Evolutionary conservation across 495 filamentous ascomycete genomes (phyloP).

Genomic region (Hyaloscypha variabilis): DNA sequence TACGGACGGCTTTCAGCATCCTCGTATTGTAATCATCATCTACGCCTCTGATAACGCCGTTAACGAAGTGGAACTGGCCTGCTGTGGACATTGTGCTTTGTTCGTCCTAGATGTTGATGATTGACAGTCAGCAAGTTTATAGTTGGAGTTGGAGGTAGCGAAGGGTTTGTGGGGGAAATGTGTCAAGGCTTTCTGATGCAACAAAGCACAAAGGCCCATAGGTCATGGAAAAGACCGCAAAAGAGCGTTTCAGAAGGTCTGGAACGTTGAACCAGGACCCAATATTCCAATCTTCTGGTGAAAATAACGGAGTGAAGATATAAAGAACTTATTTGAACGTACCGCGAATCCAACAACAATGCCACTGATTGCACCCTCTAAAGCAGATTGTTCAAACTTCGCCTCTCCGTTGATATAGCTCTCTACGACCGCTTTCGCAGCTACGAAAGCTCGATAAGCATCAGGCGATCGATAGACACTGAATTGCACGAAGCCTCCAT

Average conservation of each 20-base stretch:
- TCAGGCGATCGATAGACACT: constrained; percentile 88
- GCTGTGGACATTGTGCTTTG: constrained; percentile 81
- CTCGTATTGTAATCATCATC: constrained; percentile 77
- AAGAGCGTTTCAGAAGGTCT: too few relatives aligned
- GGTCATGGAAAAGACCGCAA: too few relatives aligned
- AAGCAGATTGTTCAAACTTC: constrained; percentile 74
- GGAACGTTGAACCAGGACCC: too few relatives aligned
- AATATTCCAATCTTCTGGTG: too few relatives aligned
- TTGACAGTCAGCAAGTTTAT: not conserved
- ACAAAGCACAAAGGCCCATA: not conserved
- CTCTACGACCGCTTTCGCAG: constrained; percentile 73
- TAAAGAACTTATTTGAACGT: not conserved
- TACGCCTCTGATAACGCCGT: constrained; percentile 75
- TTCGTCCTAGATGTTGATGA: constrained; percentile 54
- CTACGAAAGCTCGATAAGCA: constrained; percentile 81
- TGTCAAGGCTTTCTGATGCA: too few relatives aligned
- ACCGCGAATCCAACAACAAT: constrained; percentile 78
- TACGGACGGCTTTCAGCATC: constrained; percentile 74
- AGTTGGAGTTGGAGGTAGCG: too few relatives aligned
- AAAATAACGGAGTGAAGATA: too few relatives aligned
- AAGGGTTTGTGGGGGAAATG: too few relatives aligned
- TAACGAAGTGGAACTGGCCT: constrained; percentile 78
- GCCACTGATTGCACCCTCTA: constrained; percentile 88
- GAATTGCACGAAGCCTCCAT: constrained; percentile 79
- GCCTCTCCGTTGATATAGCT: constrained; percentile 61